phyloP scores from a whole-genome alignment of 257 asterid species.

The Gentiana dahurica region DNA sequence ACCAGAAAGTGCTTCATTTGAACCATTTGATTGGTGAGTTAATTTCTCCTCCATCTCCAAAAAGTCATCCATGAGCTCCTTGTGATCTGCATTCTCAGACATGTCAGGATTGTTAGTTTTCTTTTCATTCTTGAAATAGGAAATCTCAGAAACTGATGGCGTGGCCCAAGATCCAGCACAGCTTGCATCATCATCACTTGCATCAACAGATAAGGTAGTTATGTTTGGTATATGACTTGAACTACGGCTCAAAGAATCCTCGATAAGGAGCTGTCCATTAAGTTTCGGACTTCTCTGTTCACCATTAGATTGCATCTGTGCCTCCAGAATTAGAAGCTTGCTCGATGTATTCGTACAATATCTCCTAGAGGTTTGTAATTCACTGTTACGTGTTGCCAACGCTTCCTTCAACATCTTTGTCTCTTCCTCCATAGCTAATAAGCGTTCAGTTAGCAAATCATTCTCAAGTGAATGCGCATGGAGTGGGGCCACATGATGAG shows the following conservation, averaged over 20 bases:
- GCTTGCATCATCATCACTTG: constrained; percentile 59
- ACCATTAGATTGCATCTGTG: constrained; percentile 45
- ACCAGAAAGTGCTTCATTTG: constrained; percentile 30
- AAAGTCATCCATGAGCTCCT: constrained; percentile 93
- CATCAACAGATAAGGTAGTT: constrained; percentile 74
- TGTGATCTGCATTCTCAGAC: constrained; percentile 49
- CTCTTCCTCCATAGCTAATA: constrained; percentile 87
- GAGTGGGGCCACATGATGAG: constrained; percentile 38
- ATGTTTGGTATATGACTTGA: constrained; percentile 49
- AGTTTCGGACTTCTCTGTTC: constrained; percentile 38
- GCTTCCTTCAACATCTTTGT: constrained; percentile 94
- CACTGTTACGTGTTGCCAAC: constrained; percentile 80
- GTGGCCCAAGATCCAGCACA: constrained; percentile 38
- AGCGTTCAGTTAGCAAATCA: constrained; percentile 67
- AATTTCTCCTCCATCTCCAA: constrained; percentile 99
- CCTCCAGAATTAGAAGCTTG: constrained; percentile 74
- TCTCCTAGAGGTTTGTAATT: constrained; percentile 70
- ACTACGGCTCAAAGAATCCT: constrained; percentile 26
- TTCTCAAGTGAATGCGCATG: constrained; percentile 65
- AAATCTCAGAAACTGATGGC: constrained; percentile 38
- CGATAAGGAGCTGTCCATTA: constrained; percentile 22
- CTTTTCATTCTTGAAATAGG: constrained; percentile 65
- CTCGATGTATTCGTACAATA: constrained; percentile 62
- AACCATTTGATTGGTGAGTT: constrained; percentile 47
- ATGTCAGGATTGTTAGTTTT: constrained; percentile 43